Conservation (phyloP, 2,329 filamentous ascomycete species). For the Aureobasidium leucospermi region DNA sequence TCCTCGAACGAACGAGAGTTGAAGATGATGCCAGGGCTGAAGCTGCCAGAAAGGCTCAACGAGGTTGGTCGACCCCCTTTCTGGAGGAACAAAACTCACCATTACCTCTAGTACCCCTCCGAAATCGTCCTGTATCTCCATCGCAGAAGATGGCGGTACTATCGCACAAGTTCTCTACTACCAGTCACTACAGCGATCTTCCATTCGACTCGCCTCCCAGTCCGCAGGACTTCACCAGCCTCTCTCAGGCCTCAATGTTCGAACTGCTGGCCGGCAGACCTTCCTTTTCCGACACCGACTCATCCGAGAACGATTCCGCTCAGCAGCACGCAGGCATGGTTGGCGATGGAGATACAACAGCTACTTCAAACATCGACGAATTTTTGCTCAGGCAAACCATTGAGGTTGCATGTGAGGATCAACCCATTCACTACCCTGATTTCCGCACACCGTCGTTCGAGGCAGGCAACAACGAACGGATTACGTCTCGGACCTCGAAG, state of each 20-base stretch:
- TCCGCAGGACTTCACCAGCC: slow-evolving; percentile 2
- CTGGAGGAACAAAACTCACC: not conserved
- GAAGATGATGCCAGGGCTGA: slow-evolving; percentile 23
- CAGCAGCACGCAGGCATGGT: not conserved
- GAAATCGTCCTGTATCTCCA: slow-evolving; percentile 27
- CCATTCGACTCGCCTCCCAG: slow-evolving; percentile 26
- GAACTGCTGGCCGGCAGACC: not conserved
- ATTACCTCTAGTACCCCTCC: slow-evolving; percentile 21
- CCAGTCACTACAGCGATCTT: slow-evolving; percentile 23
- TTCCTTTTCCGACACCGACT: slow-evolving; percentile 3
- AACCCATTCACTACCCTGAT: not conserved
- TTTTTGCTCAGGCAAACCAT: not conserved
- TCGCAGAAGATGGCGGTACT: slow-evolving; percentile 33
- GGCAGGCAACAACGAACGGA: not conserved
- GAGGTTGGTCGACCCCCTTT: slow-evolving; percentile 21
- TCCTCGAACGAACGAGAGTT: slow-evolving; percentile 23
- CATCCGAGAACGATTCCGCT: not conserved
- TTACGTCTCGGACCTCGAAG: not conserved
- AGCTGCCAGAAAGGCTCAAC: slow-evolving; percentile 22
- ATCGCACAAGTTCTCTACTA: slow-evolving; percentile 31
- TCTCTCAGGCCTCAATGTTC: slow-evolving; percentile 12
- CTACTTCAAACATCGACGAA: not conserved
- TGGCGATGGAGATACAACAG: not conserved
- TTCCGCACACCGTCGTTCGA: not conserved
- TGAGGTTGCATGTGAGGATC: not conserved